Base-by-base conservation (phyloP, 306 rosid species). In the Quercus glauca region DNA sequence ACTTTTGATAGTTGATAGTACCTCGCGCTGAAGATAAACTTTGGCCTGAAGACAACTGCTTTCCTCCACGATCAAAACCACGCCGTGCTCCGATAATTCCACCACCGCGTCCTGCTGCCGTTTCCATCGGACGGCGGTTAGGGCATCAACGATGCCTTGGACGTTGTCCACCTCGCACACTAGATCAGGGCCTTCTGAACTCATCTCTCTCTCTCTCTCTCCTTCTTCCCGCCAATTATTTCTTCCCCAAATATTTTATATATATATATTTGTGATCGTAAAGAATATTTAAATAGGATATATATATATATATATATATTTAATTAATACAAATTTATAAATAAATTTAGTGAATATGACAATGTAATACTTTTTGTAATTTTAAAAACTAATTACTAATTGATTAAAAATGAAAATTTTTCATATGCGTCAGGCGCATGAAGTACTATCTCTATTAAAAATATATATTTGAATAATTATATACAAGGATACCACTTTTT, bases 21-120 rank as follows among this genome's bases (percentile, higher is more conserved):
- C 98, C 96, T 92, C 97, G 79, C 94, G 90, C 91, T 94, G 93
- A 18, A 94, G 97, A 87, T 94, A 94, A 77, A 92, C 92, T 86
- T 92, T 94, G 81, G 97, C 97, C 83, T 94, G 97, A 72, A 94
- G 93, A 79, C 99, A 94, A 69, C 92, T 87, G 69, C 85, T 87
- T 71, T 94, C 99, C 80, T 94, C 93, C 4, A 94, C 97, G 41
- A 90, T 92, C 80, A 94, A 86, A 33, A 92, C 97, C 75, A 92
- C 77, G 77, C 97, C 99, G 79, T 94, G 97, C 77, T 94, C 97
- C 1, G 97, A 92, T 59, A 94, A 70, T 78, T 92, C 99, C 60
- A 94, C 58, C 4, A 91, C 89, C 2, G 99, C 97, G 74, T 94
- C 97, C 93, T 91, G 97, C 52, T 89, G 93, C 80, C 97, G 99